Conservation (phyloP, 2,329 filamentous ascomycete genomes). For the Neofusicoccum cordaticola region DNA sequence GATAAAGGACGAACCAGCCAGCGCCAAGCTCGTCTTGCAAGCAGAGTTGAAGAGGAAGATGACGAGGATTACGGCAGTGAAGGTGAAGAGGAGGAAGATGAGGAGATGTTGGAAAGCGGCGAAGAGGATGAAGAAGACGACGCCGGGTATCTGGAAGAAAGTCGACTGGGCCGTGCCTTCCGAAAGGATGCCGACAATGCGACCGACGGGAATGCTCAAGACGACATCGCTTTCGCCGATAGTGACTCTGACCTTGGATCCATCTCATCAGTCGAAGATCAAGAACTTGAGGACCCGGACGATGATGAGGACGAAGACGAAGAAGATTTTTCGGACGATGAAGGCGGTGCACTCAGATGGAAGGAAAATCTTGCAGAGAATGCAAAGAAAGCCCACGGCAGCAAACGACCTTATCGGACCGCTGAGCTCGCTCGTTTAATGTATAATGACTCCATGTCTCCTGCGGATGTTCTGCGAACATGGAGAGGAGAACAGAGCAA, state of each 20-base stretch:
- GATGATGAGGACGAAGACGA: conserved; percentile 54
- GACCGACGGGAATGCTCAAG: conserved; percentile 39
- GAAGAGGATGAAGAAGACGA: conserved; percentile 54
- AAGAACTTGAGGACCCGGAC: conserved; percentile 50
- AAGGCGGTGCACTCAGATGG: conserved; percentile 75
- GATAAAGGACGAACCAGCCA: conserved; percentile 57
- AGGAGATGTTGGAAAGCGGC: conserved; percentile 39
- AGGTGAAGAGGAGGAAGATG: conserved; percentile 55
- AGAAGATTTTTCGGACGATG: conserved; percentile 58
- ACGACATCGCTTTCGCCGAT: conserved; percentile 86
- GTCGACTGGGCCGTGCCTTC: conserved; percentile 53
- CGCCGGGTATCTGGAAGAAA: conserved; percentile 45
- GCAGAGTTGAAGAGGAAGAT: conserved; percentile 48
- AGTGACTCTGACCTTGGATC: conserved; percentile 96
- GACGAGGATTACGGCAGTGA: conserved; percentile 48
- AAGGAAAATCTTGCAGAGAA: conserved; percentile 81
- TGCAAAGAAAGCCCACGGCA: conserved; percentile 68
- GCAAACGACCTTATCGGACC: conserved; percentile 70
- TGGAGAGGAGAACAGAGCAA: conserved; percentile 68
- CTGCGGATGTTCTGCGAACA: conserved; percentile 69
- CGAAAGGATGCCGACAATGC: conserved; percentile 46
- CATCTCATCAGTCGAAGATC: conserved; percentile 63
- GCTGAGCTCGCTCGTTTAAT: conserved; percentile 82
- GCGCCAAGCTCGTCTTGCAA: conserved; percentile 50
- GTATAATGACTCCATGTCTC: conserved; percentile 78